These are phyloP conservation scores for Eucalyptus pauciflora DNA, from an alignment of 345 rosid species.

Conservation along the genomic window DNA sequence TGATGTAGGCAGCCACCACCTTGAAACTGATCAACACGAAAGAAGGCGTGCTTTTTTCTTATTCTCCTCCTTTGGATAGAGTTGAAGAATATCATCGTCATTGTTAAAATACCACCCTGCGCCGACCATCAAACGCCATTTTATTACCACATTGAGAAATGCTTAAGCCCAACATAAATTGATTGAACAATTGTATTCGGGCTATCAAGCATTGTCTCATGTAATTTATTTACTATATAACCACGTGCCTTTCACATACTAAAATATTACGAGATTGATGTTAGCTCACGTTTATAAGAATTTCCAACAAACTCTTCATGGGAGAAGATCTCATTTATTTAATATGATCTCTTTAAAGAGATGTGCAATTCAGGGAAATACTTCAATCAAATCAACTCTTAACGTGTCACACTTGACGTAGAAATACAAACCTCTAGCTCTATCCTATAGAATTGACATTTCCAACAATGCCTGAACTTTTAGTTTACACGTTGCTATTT, in stretches of 20 bases:
- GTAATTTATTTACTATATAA: background rate
- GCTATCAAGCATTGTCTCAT: background rate
- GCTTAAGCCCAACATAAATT: background rate
- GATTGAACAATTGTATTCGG: background rate
- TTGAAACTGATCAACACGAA: background rate
- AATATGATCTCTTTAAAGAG: background rate
- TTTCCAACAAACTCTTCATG: background rate
- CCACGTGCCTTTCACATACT: background rate
- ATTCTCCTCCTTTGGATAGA: background rate
- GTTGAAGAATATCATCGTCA: background rate
- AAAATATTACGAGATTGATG: background rate
- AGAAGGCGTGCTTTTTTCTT: background rate
- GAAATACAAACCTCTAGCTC: background rate
- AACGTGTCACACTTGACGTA: background rate
- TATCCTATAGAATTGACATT: background rate
- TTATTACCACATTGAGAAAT: background rate
- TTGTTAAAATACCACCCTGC: background rate
- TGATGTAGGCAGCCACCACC: background rate
- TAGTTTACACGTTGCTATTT: background rate
- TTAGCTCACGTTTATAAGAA: background rate
- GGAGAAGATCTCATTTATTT: background rate
- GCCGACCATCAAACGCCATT: background rate
- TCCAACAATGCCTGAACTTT: background rate
- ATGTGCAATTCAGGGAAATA: background rate
- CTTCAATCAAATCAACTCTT: background rate